phyloP scores from a whole-genome alignment of 225 moss, liverwort and hornwort genomes.

The Straminergon stramineum region DNA sequence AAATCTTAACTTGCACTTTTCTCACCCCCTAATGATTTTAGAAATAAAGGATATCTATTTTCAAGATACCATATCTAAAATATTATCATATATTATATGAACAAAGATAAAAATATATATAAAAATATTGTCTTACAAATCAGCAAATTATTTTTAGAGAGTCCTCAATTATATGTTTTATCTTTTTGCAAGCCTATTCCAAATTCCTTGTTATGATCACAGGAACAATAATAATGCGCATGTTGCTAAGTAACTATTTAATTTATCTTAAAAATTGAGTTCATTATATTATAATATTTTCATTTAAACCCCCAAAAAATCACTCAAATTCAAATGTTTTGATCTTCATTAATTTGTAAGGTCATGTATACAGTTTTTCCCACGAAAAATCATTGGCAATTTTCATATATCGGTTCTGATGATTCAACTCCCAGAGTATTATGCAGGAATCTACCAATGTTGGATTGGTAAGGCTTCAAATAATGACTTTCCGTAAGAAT shows the following conservation, averaged over 20 bases:
- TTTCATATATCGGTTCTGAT: background rate
- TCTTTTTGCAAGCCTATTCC: fast-evolving
- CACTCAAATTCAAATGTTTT: background rate
- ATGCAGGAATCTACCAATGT: background rate
- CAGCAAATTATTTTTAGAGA: background rate
- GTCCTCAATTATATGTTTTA: background rate
- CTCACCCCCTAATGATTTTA: fast-evolving
- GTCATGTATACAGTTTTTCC: background rate
- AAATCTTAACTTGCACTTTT: background rate
- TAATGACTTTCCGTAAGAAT: background rate
- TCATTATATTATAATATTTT: too few species aligned
- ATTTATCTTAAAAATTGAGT: too few species aligned
- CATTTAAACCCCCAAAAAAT: too few species aligned
- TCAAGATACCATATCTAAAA: background rate
- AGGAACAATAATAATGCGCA: too few species aligned
- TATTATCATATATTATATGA: background rate
- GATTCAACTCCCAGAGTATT: background rate
- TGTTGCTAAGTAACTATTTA: too few species aligned
- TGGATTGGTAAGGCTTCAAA: background rate
- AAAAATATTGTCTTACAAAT: background rate
- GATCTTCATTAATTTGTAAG: background rate
- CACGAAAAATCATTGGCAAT: background rate
- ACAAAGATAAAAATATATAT: background rate
- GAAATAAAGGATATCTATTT: background rate
- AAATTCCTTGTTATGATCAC: background rate